Percentiles rank a stretch among this genome's conserved stretches.
Evolutionary conservation across 2,329 filamentous ascomycete genomes (phyloP).

Genomic region (Thielaviopsis punctulata): DNA sequence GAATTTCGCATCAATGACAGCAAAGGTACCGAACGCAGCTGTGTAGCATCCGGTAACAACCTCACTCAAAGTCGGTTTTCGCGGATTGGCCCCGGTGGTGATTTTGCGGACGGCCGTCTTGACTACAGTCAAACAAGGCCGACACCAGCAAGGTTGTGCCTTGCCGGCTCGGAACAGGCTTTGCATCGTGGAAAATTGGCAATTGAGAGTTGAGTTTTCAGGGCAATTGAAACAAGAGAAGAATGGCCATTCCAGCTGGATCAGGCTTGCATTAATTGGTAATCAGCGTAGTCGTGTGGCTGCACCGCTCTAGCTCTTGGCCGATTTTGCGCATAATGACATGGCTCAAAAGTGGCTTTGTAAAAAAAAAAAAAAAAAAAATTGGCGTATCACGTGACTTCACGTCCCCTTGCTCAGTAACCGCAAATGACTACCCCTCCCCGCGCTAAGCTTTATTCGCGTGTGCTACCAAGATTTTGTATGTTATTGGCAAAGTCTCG

Average conservation of each 20-base stretch:
- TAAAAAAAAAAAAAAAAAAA: neutral
- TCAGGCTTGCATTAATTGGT: neutral
- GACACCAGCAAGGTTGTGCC: constrained; percentile 46
- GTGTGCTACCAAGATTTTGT: too few relatives aligned
- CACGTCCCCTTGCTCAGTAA: neutral
- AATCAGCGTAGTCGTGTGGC: neutral
- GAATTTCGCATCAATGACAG: constrained; percentile 40
- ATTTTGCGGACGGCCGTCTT: constrained; percentile 24
- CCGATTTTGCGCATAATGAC: neutral
- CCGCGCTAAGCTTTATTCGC: neutral
- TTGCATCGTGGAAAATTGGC: constrained; percentile 35
- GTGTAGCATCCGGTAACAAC: constrained; percentile 51
- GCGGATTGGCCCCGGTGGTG: constrained; percentile 31
- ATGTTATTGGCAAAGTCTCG: neutral
- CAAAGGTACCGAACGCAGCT: constrained; percentile 46
- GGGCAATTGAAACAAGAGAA: neutral
- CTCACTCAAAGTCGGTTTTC: constrained; percentile 33
- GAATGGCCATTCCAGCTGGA: neutral
- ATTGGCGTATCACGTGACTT: neutral
- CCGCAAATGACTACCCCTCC: too few relatives aligned
- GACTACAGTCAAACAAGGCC: constrained; percentile 37
- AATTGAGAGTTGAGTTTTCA: neutral
- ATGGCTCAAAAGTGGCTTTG: neutral
- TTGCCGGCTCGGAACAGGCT: constrained; percentile 49
- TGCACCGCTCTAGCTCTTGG: neutral